Evolutionary conservation across 192 early-diverging fungal genomes (phyloP), one percentile per base, ranked within the genome.

Genomic region (Powellomyces hirtus): DNA sequence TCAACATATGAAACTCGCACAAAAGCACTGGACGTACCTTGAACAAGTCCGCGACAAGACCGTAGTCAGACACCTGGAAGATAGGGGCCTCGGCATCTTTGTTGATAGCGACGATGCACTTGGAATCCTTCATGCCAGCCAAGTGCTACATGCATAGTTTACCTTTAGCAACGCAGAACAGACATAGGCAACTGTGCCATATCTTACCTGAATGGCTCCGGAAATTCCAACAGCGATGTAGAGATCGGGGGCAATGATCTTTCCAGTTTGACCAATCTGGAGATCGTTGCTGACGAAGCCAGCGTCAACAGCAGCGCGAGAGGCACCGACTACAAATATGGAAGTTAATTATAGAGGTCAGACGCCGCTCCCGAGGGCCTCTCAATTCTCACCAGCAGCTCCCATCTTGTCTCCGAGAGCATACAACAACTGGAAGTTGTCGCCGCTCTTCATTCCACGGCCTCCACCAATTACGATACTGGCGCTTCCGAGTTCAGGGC

Each of bases 101-200:
- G 89, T 98, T 98, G 80, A 98, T 97, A 59, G 93, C 92, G 36
- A 95, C 96, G 83, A 98, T 98, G 46, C 88, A 87, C 87, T 98
- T 98, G 80, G 92, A 94, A 74, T 98, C 96, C 82, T 98, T 98
- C 96, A 98, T 98, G 73, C 96, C 96, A 31, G 96, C 96, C 83
- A 98, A 77, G 70, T 95, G 95, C 86, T 94, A 90, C 18, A n/a
- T n/a, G n/a, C n/a, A n/a, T n/a, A n/a, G n/a, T n/a, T n/a, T n/a
- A n/a, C n/a, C n/a, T n/a, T 22, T 37, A 20, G 6, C 10, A 10
- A 63, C 16, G 33, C 20, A 30, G 36, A 20, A 16, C n/a, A n/a
- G n/a, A 8, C 31, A 66, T 36, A 8, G 20, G 46, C 27, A 42
- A 42, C 8, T 8, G 10, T 18, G n/a, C n/a, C n/a, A n/a, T n/a